Evolutionary conservation across 116 monocot species (phyloP).

Genomic region (Papilionanthe hybrid): DNA sequence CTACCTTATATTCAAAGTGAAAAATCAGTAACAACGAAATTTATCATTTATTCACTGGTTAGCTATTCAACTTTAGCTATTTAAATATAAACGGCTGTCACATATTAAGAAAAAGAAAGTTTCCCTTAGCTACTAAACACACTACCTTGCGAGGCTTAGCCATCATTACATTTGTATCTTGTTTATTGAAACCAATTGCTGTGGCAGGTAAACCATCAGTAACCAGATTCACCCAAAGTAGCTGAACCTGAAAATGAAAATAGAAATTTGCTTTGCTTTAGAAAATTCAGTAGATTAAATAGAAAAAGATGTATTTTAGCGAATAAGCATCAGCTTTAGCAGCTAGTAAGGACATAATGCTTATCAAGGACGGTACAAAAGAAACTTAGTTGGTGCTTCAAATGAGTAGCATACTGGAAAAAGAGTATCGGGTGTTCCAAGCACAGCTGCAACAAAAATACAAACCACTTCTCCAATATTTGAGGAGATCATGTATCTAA

Average conservation of each 20-base stretch:
- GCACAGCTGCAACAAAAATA: slow-evolving; percentile 96
- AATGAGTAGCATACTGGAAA: slow-evolving; percentile 62
- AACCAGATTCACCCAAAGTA: slow-evolving; percentile 98
- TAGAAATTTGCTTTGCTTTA: neutral
- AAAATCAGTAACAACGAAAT: neutral
- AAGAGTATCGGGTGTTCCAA: slow-evolving; percentile 98
- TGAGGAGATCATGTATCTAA: slow-evolving; percentile 99
- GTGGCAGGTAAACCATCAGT: slow-evolving; percentile 99
- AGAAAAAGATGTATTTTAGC: neutral
- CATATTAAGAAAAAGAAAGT: neutral
- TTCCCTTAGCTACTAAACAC: neutral
- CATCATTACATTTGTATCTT: slow-evolving; percentile 85
- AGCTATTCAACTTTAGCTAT: neutral
- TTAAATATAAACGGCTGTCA: neutral
- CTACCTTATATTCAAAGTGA: slow-evolving; percentile 1
- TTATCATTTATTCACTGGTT: neutral
- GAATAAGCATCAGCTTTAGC: neutral
- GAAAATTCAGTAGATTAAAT: neutral
- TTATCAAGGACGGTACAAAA: neutral
- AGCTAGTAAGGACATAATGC: neutral
- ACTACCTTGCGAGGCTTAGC: slow-evolving; percentile 91
- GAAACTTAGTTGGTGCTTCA: neutral
- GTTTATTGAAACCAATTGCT: slow-evolving; percentile 98
- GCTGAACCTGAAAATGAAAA: slow-evolving; percentile 64
- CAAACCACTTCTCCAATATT: slow-evolving; percentile 99